Base-by-base conservation (phyloP, 73 alveolate genomes). In the Breviolum minutum region DNA sequence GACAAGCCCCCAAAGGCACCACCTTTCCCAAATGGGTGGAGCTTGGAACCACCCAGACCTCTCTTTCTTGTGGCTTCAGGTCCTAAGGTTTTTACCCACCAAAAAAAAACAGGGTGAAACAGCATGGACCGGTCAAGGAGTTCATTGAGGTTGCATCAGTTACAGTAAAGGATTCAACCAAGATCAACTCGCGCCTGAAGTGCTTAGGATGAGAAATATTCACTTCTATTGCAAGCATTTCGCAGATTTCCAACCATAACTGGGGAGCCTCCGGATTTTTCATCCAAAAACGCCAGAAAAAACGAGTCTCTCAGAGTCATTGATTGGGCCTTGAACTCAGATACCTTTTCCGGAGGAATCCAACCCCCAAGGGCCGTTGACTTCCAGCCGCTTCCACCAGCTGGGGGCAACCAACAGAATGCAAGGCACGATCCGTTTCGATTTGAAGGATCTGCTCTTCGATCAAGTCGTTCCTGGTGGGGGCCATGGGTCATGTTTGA, bases 381-480 rank as follows among this genome's bases (percentile, higher is more conserved):
- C n/a, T n/a, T n/a, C n/a, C n/a, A n/a, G n/a, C n/a, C n/a, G 8
- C 63, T 80, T 19, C 22, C 14, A 20, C 22, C 11, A 27, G 61
- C 16, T 80, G 13, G 8, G 48, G 88, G 88, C 30, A 30, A 63
- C 69, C 29, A 68, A n/a, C 96, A 7, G 96, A 32, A 24, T 90
- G 96, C 74, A 90, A 77, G 27, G 96, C 96, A 24, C 96, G 86
- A 29, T 90, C 96, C 20, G 96, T 90, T 61, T 90, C 96, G 12
- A 90, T 90, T 27, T 71, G 86, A 40, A 90, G 96, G 76, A 90
- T 90, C 76, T 69, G 77, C 76, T 90, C 96, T 61, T 90, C 96
- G 14, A 90, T 90, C 76, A 90, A 30, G 87, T 90, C 96, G 48
- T 90, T 90, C 96, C 96, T 90, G 88, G 24, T 66, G 74, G 17